Conservation (phyloP, 768 basidiomycete genomes). For the Boletus rex-veris region DNA sequence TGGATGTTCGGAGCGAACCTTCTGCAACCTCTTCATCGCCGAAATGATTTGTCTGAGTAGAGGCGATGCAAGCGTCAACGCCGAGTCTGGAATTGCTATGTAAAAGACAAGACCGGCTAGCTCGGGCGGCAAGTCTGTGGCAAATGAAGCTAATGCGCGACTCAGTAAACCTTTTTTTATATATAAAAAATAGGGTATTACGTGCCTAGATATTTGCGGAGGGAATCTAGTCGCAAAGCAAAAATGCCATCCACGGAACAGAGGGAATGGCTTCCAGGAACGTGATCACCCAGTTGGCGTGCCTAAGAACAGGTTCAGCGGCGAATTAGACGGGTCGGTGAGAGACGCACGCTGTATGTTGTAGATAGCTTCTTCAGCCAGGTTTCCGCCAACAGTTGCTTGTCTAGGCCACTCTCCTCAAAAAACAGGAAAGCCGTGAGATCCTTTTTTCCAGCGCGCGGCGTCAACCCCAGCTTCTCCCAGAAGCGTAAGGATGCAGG, state of each 20-base stretch:
- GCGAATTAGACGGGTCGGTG: background rate
- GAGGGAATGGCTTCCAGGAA: conserved; percentile 45
- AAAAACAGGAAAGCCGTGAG: conserved; percentile 65
- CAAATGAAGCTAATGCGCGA: conserved; percentile 44
- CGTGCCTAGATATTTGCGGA: conserved; percentile 65
- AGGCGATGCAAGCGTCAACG: conserved; percentile 62
- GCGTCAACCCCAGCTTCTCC: conserved; percentile 78
- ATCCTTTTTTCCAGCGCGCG: conserved; percentile 69
- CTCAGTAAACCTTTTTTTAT: background rate
- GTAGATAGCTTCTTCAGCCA: conserved; percentile 58
- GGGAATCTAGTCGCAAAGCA: conserved; percentile 62
- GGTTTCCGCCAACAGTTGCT: conserved; percentile 42
- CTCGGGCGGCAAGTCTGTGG: conserved; percentile 39
- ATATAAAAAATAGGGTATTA: background rate
- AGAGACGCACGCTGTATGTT: conserved; percentile 54
- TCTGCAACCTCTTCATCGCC: conserved; percentile 54
- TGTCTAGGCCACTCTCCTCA: conserved; percentile 55
- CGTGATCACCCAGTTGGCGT: conserved; percentile 57
- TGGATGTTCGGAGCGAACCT: conserved; percentile 43
- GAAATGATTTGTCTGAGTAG: conserved; percentile 67
- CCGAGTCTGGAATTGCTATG: conserved; percentile 56
- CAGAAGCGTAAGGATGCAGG: conserved; percentile 77
- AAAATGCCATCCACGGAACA: conserved; percentile 56
- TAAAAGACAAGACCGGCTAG: conserved; percentile 58
- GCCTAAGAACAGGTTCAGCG: conserved; percentile 39